Conservation (phyloP, 257 asterid genomes). For the Plantago ovata region DNA sequence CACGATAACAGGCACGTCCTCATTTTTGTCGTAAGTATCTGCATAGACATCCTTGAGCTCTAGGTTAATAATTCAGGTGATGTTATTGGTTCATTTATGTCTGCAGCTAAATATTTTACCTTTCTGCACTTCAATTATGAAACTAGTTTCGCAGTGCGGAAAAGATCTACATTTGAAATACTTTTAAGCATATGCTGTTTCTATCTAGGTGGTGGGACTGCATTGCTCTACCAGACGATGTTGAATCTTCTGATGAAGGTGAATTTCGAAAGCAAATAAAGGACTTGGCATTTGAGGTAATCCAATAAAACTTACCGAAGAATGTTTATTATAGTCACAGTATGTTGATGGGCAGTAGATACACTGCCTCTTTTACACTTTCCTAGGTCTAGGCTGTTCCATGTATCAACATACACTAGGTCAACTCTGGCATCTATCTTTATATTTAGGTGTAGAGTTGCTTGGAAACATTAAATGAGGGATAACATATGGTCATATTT, state of each 20-base stretch:
- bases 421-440: too few species aligned
- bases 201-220: constrained; percentile 92
- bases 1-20: too few species aligned
- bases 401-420: too few species aligned
- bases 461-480: too few species aligned
- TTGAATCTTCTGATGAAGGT: constrained; percentile 55
- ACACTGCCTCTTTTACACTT: neutral
- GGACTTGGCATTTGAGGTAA: constrained; percentile 83
- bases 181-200: constrained; percentile 4
- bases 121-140: neutral
- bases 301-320: constrained; percentile 9
- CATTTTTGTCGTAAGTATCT: too few species aligned
- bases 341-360: neutral
- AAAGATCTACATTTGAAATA: neutral
- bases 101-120: neutral
- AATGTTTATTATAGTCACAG: neutral
- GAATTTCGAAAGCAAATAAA: constrained; percentile 70
- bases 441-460: too few species aligned
- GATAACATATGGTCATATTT: too few species aligned
- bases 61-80: neutral
- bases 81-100: neutral
- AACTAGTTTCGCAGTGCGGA: neutral
- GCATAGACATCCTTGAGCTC: too few species aligned
- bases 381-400: neutral
- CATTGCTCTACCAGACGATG: constrained; percentile 82